Evolutionary conservation across 805 yeast species (phyloP).

Genomic region (Saturnispora diversa): DNA sequence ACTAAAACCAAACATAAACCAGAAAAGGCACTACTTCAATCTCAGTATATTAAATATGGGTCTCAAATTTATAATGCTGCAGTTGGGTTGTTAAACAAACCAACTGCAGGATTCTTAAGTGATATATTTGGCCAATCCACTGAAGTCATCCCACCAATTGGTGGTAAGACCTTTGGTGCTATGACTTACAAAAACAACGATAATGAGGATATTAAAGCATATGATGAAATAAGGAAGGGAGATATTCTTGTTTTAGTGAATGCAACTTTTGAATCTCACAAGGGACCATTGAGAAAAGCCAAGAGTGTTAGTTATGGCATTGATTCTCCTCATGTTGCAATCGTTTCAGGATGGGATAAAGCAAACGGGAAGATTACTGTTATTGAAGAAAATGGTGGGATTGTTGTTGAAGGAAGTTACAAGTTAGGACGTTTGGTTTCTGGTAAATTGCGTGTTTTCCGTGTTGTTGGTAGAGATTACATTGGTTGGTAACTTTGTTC

Average conservation of each 20-base stretch:
- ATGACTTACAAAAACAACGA: conserved; percentile 52
- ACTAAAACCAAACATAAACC: conserved; percentile 37
- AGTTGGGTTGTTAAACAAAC: conserved; percentile 21
- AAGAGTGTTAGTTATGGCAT: conserved; percentile 46
- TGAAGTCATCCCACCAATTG: conserved; percentile 38
- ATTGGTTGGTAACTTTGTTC: conserved; percentile 52
- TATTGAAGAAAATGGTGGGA: conserved; percentile 44
- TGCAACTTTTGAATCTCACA: conserved; percentile 65
- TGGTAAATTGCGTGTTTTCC: conserved; percentile 74
- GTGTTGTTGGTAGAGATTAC: conserved; percentile 65
- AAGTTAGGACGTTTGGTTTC: conserved; percentile 63
- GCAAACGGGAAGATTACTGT: conserved; percentile 65
- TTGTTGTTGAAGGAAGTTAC: conserved; percentile 54
- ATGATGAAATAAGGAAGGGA: conserved; percentile 69
- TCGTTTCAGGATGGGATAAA: conserved; percentile 68
- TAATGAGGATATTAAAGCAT: conserved; percentile 40
- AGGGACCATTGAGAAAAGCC: conserved; percentile 30
- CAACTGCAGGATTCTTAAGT: conserved; percentile 29
- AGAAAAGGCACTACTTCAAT: conserved; percentile 36
- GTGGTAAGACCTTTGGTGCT: conserved; percentile 65
- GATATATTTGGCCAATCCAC: conserved; percentile 33
- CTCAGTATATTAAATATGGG: conserved; percentile 46
- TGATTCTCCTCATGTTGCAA: conserved; percentile 44
- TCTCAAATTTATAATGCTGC: conserved; percentile 40
- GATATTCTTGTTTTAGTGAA: conserved; percentile 72